Evolutionary conservation across 441 rosid species (phyloP), one percentile per base, ranked within the genome.

Genomic region (Macaranga tanarius): DNA sequence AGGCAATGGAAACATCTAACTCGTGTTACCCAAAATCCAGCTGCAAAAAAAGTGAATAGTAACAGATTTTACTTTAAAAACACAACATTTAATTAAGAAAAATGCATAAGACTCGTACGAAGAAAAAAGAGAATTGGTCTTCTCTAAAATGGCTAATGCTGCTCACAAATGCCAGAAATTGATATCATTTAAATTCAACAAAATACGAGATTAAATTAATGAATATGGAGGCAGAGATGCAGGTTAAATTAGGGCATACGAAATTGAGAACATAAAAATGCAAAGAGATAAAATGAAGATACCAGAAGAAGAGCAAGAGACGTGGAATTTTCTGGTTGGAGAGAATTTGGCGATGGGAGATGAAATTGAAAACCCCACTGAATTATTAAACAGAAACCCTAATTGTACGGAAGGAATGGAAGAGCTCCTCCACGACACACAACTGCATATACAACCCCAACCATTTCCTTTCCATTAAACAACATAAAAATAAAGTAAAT

Each of bases 291-390:
- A 19, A 28, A 25, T 11, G 28, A 3, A 19, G 26, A 60, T 42
- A 80, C 85, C 62, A 20, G 83, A 71, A 69, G 89, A 79, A 60
- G 89, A 60, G 12, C 70, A 72, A 63, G 90, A 81, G 0, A 83
- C 62, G 23, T 76, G 34, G 59, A 86, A 63, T 68, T 73, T 82
- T 48, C 60, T 75, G 69, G 42, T 7, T 16, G 61, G 63, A 68
- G 79, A 40, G 54, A 34, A 54, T 67, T 40, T 77, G 61, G 63
- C 74, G 70, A 31, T 78, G 19, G 76, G 76, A 65, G 84, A 74
- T 69, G 77, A 66, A 71, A 64, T 51, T 28, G 81, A 71, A 57
- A 78, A 72, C 42, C 81, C 86, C 77, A 51, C 76, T 71, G 76
- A 48, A 42, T 77, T 67, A 71, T 47, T 83, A 25, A 74, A 85